Base-by-base conservation (phyloP, 208 protist genomes). In the Angomonas desouzai region DNA sequence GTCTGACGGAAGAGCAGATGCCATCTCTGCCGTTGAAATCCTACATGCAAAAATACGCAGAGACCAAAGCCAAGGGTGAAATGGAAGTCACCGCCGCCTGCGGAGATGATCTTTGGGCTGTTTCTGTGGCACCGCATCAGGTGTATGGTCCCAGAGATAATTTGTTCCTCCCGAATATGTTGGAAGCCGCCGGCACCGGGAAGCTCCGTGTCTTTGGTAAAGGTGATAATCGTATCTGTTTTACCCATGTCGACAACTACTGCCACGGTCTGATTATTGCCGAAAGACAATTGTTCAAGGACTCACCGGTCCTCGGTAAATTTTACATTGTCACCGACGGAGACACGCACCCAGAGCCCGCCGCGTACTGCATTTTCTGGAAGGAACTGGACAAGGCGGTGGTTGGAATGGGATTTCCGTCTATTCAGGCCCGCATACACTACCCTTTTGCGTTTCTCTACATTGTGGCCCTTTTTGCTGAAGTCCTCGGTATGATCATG, bases 261-360 rank as follows among this genome's bases (percentile, higher is more conserved):
- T 89, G 87, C 56, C 94, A 98, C 61, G 94, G 85, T 16, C 81
- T 98, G 25, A 96, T 98, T 65, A 91, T 98, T 64, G 90, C 91
- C 0, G 93, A 97, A 61, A 72, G 78, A 36, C 80, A 92, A 55
- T 74, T 97, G 9, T 97, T 84, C 78, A 86, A 89, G 51, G 90
- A 82, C 29, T 96, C 87, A 9, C 89, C 88, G 0, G 91, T 94
- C 10, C 72, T 97, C 23, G 93, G 94, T 4, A 96, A 97, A 59
- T 98, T 98, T 65, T 98, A 98, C 75, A 96, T 98, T 71, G 87
- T 95, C 33, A 98, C 96, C 0, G 96, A 98, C 55, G 96, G 87
- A 2, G 74, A 80, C 51, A 98, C 91, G 7, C 89, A 98, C 67
- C 91, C 91, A 0, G 82, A 94, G 57, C 87, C 85, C 20, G 82